A percentile compares a stretch with the other conserved stretches of the same genome.
Evolutionary conservation across 1,139 yeast genomes (phyloP).

Genomic region (Geotrichum phurueaensis): DNA sequence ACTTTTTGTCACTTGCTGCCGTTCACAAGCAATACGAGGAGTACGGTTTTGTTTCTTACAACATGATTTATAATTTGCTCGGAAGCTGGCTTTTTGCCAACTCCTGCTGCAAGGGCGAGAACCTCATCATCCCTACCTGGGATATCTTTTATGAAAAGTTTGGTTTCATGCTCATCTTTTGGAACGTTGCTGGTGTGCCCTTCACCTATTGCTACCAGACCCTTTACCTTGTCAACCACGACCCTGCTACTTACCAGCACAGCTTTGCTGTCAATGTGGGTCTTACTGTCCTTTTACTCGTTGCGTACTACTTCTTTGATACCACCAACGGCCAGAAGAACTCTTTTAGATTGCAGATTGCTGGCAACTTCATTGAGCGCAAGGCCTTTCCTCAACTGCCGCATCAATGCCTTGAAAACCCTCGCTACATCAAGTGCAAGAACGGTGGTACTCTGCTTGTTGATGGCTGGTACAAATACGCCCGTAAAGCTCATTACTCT

Average conservation of each 20-base stretch:
- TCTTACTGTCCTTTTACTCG: constrained; percentile 51
- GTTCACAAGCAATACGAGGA: constrained; percentile 71
- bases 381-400: constrained; percentile 93
- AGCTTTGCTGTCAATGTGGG: constrained; percentile 52
- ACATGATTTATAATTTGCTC: constrained; percentile 62
- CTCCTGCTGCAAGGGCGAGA: constrained; percentile 97
- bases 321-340: constrained; percentile 95
- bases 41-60: constrained; percentile 75
- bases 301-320: constrained; percentile 88
- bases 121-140: constrained; percentile 95
- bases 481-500: constrained; percentile 91
- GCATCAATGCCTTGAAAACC: constrained; percentile 70
- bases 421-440: constrained; percentile 74
- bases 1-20: constrained; percentile 70
- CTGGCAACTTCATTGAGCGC: constrained; percentile 70
- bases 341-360: constrained; percentile 78
- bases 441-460: constrained; percentile 79
- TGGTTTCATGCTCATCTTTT: constrained; percentile 94
- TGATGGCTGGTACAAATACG: constrained; percentile 83
- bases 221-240: constrained; percentile 70
- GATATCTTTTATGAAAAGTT: constrained; percentile 99
- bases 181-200: constrained; percentile 99
- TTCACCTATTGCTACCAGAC: constrained; percentile 95
- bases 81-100: constrained; percentile 95
- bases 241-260: constrained; percentile 77